phyloP scores from a whole-genome alignment of 768 basidiomycete species.

The Boletus tomentosulus region DNA sequence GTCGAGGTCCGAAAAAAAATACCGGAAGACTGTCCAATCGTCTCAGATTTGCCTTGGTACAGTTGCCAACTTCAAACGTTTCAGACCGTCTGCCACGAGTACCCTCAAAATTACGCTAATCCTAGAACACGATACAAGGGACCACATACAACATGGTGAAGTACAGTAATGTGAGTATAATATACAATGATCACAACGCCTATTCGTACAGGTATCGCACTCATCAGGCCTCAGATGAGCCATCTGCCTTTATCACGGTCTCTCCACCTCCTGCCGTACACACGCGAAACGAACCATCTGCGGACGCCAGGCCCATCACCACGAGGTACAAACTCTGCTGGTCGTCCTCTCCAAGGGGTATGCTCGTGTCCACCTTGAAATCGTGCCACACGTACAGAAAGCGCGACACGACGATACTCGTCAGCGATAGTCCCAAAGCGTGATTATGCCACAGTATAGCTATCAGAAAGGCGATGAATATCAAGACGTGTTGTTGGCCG shows the following conservation, averaged over 20 bases:
- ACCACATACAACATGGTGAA: neutral
- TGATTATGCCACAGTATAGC: constrained; percentile 17
- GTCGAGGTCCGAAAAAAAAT: too few relatives aligned
- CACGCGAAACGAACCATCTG: neutral
- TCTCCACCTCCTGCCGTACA: neutral
- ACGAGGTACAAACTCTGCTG: constrained; percentile 33
- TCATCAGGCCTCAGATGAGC: neutral
- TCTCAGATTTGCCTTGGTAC: too few relatives aligned
- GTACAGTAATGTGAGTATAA: neutral
- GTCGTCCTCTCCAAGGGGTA: constrained; percentile 32
- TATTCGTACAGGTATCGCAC: neutral
- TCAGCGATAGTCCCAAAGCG: constrained; percentile 19
- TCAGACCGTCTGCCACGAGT: too few relatives aligned
- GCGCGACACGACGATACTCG: constrained; percentile 16
- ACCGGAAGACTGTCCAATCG: too few relatives aligned
- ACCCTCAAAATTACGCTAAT: too few relatives aligned
- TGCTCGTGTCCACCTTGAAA: constrained; percentile 19
- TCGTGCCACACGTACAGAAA: constrained; percentile 26
- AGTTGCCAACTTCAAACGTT: too few relatives aligned
- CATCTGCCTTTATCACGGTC: neutral
- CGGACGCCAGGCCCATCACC: constrained; percentile 16
- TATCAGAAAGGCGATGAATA: constrained; percentile 27
- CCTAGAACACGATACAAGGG: too few relatives aligned
- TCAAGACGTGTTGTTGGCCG: constrained; percentile 31
- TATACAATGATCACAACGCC: neutral